Evolutionary conservation across 2,329 filamentous ascomycete genomes (phyloP), one percentile per base, ranked within the genome.

Genomic region (Sclerotiophoma versabilis): DNA sequence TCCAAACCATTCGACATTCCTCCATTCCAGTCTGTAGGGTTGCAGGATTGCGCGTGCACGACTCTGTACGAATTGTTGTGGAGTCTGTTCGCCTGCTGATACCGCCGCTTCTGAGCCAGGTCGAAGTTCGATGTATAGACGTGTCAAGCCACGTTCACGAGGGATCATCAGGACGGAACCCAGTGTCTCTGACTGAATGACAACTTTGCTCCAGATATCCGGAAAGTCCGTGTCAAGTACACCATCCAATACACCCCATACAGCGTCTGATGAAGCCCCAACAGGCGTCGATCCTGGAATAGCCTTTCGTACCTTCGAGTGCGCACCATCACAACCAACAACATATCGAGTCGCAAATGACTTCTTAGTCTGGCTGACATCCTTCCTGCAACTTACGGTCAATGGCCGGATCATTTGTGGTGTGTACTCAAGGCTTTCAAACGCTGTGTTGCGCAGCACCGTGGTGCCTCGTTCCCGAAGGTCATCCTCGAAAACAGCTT

Each of bases 121-220:
- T 53, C 76, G 75, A 37, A 79, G 64, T 57, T 79, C 80, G 32
- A 83, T 80, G 51, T 83, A 83, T 3, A 83, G 79, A 38, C 88
- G 83, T 0, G 88, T 91, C 82, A 91, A 85, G 65, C 89, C 88
- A 34, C 87, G 80, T 71, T 91, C 88, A 32, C 88, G 83, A 4
- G 89, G 89, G 47, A 91, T 87, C 70, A 89, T 88, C n/a, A 91
- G 79, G 38, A 91, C 85, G 0, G 87, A 89, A 2, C 88, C 88
- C 37, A 85, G 80, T 54, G 84, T 80, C 57, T 90, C 84, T 2
- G 85, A 87, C 60, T 87, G 87, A 7, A 90, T 81, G 0, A 89
- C 82, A 0, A 87, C 87, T 75, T 91, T 91, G 71, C 85, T 88
- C 87, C 87, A 91, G 42, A 91, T 83, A 64, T 91, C 88, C 1